These are phyloP conservation scores for Kazachstania kunashirensis DNA, from an alignment of 805 yeast species.

Conservation along the genomic window DNA sequence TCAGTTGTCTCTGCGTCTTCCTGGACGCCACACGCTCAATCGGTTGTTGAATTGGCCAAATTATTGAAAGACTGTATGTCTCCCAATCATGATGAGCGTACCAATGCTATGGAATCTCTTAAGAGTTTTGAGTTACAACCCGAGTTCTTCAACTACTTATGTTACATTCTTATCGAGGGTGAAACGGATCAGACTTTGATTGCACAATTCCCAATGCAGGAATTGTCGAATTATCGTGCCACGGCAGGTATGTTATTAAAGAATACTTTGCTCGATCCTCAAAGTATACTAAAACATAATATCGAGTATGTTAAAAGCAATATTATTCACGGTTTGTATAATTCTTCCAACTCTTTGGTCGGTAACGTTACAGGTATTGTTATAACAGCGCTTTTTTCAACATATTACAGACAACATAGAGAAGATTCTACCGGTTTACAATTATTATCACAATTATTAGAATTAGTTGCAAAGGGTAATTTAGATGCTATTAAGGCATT, in stretches of 20 bases:
- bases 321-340: slow-evolving; percentile 33
- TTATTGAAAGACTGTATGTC: slow-evolving; percentile 69
- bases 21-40: slow-evolving; percentile 63
- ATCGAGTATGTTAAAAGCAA: slow-evolving; percentile 37
- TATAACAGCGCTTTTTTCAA: slow-evolving; percentile 67
- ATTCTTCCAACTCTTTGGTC: slow-evolving; percentile 35
- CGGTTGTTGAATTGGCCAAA: slow-evolving; percentile 52
- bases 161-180: slow-evolving; percentile 55
- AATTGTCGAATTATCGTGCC: slow-evolving; percentile 42
- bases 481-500: slow-evolving; percentile 54
- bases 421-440: slow-evolving; percentile 47
- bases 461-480: slow-evolving; percentile 40
- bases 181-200: slow-evolving; percentile 35
- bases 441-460: slow-evolving; percentile 57
- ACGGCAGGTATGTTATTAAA: slow-evolving; percentile 83
- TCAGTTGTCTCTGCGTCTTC: slow-evolving; percentile 1
- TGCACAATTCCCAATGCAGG: slow-evolving; percentile 14
- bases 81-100: slow-evolving; percentile 42
- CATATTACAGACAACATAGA: slow-evolving; percentile 31
- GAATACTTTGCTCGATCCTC: slow-evolving; percentile 46
- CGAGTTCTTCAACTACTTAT: slow-evolving; percentile 73
- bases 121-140: slow-evolving; percentile 59
- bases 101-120: slow-evolving; percentile 63
- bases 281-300: slow-evolving; percentile 22
- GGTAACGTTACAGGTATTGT: slow-evolving; percentile 88